Conservation (phyloP, 768 basidiomycete genomes). For the Coprinellus micaceus region DNA sequence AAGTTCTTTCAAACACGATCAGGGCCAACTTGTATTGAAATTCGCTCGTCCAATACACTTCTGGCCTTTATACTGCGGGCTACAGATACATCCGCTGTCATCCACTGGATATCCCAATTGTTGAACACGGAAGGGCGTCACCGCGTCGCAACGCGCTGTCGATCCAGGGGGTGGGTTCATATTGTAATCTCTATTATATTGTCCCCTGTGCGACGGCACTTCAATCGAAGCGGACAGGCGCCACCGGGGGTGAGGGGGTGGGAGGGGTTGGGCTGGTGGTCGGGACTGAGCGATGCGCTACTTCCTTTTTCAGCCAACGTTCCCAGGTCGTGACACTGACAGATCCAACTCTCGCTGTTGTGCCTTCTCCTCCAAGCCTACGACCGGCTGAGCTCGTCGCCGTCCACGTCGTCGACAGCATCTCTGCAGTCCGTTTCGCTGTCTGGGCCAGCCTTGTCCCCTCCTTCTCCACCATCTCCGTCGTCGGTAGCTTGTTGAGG, state of each 20-base stretch:
- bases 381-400: slow-evolving; percentile 8
- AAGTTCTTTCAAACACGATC: background rate
- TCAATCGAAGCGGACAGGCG: background rate
- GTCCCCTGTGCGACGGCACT: background rate
- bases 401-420: slow-evolving; percentile 3
- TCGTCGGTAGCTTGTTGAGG: background rate
- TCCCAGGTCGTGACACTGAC: slow-evolving; percentile 16
- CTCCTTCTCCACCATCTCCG: background rate
- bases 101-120: background rate
- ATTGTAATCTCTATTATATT: too few relatives aligned
- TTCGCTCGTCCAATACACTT: background rate
- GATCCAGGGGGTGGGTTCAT: too few relatives aligned
- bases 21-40: background rate
- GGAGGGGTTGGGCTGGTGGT: background rate
- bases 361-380: background rate
- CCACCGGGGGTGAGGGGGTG: background rate
- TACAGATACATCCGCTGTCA: slow-evolving; percentile 1
- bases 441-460: slow-evolving; percentile 4
- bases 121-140: background rate
- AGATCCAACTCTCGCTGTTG: background rate
- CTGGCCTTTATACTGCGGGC: background rate
- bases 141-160: background rate
- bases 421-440: slow-evolving; percentile 9
- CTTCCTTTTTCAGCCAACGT: slow-evolving; percentile 14
- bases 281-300: slow-evolving; percentile 4